These are phyloP conservation scores for Fusarium sarcochroum DNA, from an alignment of 2,329 filamentous ascomycete genomes.

Conservation along the genomic window DNA sequence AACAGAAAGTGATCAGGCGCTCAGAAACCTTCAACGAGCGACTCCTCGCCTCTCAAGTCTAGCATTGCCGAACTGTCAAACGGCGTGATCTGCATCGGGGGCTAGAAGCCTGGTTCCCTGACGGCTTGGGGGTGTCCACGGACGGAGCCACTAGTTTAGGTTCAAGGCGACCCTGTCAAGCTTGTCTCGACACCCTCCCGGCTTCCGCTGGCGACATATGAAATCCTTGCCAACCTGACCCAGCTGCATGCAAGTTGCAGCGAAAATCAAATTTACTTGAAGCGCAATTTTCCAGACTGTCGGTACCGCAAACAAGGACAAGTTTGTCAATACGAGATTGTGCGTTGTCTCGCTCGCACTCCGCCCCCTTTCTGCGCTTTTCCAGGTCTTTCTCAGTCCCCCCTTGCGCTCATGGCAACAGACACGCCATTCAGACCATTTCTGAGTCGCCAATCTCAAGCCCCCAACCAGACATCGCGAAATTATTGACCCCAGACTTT, in stretches of 20 bases:
- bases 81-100: conserved; percentile 51
- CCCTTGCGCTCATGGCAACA: conserved; percentile 29
- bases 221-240: conserved; percentile 38
- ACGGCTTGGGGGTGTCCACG: conserved; percentile 37
- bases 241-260: conserved; percentile 46
- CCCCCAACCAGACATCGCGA: conserved; percentile 39
- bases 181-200: conserved; percentile 45
- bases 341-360: conserved; percentile 37
- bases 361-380: conserved; percentile 32
- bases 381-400: conserved; percentile 29
- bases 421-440: conserved; percentile 29
- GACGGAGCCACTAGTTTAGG: conserved; percentile 46
- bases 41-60: conserved; percentile 25
- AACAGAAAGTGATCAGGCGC: neutral
- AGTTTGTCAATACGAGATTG: conserved; percentile 45
- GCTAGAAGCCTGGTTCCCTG: conserved; percentile 49
- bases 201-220: conserved; percentile 26
- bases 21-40: conserved; percentile 23
- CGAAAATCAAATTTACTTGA: conserved; percentile 49
- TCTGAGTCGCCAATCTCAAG: conserved; percentile 44
- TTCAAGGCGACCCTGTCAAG: conserved; percentile 41
- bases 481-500: conserved; percentile 34
- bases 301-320: conserved; percentile 49
- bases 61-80: conserved; percentile 50
- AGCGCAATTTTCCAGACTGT: conserved; percentile 56